Percentiles rank a stretch among this genome's conserved stretches.
Conservation (phyloP, 202 grass and related monocot genomes). For the Bolboschoenoplectus hybrid region DNA sequence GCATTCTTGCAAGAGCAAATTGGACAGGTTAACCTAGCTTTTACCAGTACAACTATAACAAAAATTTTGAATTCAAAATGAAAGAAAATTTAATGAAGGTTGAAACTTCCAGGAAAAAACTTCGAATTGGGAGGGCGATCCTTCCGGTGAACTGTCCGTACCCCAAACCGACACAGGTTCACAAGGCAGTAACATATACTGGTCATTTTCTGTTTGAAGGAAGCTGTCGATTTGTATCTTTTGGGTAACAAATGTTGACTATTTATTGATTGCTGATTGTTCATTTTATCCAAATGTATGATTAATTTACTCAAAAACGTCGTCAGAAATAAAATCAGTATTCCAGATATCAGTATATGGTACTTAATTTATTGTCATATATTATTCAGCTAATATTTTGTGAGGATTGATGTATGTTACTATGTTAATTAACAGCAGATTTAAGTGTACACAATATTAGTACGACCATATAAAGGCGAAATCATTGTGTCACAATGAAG, state of each 20-base stretch:
- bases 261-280: neutral
- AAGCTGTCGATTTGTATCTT: constrained; percentile 1
- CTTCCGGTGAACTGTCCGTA: constrained; percentile 38
- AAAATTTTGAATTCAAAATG: constrained; percentile 24
- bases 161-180: constrained; percentile 37
- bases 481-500: neutral
- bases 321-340: neutral
- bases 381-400: neutral
- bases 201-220: neutral
- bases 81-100: neutral
- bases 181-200: neutral
- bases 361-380: neutral
- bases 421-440: neutral
- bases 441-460: neutral
- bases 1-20: neutral
- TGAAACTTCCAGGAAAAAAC: no score
- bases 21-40: constrained; percentile 3
- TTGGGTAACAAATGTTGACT: neutral
- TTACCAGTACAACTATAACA: neutral
- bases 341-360: neutral
- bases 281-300: neutral
- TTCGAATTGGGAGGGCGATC: constrained; percentile 35
- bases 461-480: neutral
- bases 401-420: no score
- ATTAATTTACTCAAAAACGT: neutral